Evolutionary conservation across 2,329 filamentous ascomycete species (phyloP).

Genomic region (Neofusicoccum umdonicola): DNA sequence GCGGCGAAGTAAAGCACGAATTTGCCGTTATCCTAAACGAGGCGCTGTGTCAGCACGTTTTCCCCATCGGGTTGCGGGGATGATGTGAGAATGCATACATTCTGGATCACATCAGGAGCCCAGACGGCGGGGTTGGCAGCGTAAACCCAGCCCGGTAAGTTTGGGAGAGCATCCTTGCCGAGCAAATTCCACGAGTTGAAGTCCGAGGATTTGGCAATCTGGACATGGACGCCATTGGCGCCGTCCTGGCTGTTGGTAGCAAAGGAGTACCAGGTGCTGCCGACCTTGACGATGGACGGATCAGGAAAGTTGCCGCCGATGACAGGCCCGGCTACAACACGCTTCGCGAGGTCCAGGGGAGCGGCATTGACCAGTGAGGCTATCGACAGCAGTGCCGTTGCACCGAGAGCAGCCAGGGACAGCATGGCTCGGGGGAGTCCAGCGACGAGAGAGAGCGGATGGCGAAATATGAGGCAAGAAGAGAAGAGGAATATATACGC

Average conservation of each 20-base stretch:
- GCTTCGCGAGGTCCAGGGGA: constrained; percentile 7
- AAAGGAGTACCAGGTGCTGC: constrained; percentile 38
- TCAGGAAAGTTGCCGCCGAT: constrained; percentile 37
- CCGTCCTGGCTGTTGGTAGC: constrained; percentile 28
- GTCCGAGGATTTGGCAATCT: constrained; percentile 37
- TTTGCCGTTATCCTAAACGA: constrained; percentile 38
- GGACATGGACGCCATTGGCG: constrained; percentile 27
- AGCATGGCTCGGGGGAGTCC: not conserved
- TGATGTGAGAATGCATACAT: constrained; percentile 17
- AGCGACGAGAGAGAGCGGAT: not conserved
- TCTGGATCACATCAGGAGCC: constrained; percentile 34
- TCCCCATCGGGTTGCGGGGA: not conserved
- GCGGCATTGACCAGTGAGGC: constrained; percentile 1
- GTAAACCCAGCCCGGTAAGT: constrained; percentile 28
- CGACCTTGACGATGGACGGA: constrained; percentile 31
- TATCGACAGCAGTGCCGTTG: constrained; percentile 10
- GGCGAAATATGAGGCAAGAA: not conserved
- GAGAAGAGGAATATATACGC: constrained; percentile 5
- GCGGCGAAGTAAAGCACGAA: constrained; percentile 63
- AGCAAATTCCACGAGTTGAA: constrained; percentile 34
- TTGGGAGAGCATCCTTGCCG: constrained; percentile 30
- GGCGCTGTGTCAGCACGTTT: not conserved
- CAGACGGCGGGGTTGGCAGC: constrained; percentile 26
- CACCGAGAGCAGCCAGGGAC: not conserved
- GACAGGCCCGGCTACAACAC: constrained; percentile 6